Evolutionary conservation across 331 rosid species (phyloP).

Genomic region (Spiraea crenata): DNA sequence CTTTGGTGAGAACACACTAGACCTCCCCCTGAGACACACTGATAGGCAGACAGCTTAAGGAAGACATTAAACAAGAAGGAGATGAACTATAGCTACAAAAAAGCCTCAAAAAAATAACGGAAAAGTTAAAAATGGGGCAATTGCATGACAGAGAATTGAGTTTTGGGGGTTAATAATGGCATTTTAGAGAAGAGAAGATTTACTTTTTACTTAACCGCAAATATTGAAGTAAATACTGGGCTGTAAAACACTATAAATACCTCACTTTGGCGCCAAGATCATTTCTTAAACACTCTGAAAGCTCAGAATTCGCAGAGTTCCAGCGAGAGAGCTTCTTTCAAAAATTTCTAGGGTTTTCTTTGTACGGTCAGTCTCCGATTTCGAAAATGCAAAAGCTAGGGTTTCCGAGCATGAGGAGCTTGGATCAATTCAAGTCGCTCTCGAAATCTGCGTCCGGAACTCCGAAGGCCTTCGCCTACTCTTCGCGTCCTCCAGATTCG

Average conservation of each 20-base stretch:
- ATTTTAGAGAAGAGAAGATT: no score
- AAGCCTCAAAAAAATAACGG: no score
- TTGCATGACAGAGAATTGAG: no score
- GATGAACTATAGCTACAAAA: no score
- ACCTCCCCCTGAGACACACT: no score
- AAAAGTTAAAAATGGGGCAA: no score
- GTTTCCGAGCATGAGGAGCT: constrained; percentile 62
- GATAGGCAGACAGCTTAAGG: no score
- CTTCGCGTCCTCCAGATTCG: constrained; percentile 69
- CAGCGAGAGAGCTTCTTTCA: not conserved
- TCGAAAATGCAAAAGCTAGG: constrained; percentile 72
- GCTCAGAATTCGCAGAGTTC: constrained; percentile 15
- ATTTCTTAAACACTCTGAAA: constrained; percentile 11
- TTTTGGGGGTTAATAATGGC: no score
- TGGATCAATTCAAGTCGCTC: constrained; percentile 78
- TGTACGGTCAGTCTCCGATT: constrained; percentile 20
- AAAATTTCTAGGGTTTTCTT: constrained; percentile 39
- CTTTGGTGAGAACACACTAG: no score
- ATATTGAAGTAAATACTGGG: not conserved
- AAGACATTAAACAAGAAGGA: no score
- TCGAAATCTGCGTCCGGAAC: constrained; percentile 53
- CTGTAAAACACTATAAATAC: not conserved
- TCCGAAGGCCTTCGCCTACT: constrained; percentile 46
- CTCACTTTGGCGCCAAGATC: constrained; percentile 32
- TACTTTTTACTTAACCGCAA: no score